Base-by-base conservation (phyloP, 768 basidiomycete species). In the Pleurotus tuber-regium region DNA sequence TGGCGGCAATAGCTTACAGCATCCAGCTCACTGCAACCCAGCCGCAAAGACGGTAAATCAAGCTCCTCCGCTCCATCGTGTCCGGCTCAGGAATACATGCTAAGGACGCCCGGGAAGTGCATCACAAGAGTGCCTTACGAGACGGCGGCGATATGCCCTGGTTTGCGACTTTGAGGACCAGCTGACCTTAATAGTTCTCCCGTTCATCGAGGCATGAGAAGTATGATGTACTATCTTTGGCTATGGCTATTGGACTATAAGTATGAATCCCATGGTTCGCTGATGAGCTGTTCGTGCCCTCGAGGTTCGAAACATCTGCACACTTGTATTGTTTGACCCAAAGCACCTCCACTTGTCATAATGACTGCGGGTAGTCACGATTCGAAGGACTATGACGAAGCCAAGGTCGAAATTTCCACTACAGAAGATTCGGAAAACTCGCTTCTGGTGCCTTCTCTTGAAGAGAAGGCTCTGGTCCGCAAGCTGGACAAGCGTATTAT, bases 401-500 rank as follows among this genome's bases (percentile, higher is more conserved):
- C 23, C 4, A 48, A 48, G 31, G 21, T 38, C 14, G 30, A 35
- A 30, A 33, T 4, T 18, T 28, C 16, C 16, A 21, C 3, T 24
- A 4, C 19, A 24, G 18, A 24, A 42, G 28, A 9, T 14, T 4
- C 23, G 23, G 29, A 1, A 48, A 11, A 16, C 29, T 1, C 7
- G 29, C 30, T n/a, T 12, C 31, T 35, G 4, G n/a, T 21, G 29
- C 23, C 23, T 19, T 53, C 68, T 6, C 52, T 53, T 9, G 77
- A 79, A 47, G 86, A 87, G 61, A 69, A 60, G 53, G 65, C 59
- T 19, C 74, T 90, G 2, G 70, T 89, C 18, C 74, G 79, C 60
- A 88, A 86, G 59, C 70, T 89, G 43, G 87, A 89, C 58, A 44
- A 59, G 49, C 73, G 86, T 35, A 89, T 89, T 51, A 66, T 89